Base-by-base conservation (phyloP, 108 stramenopile genomes). In the Discostella pseudostelligera region DNA sequence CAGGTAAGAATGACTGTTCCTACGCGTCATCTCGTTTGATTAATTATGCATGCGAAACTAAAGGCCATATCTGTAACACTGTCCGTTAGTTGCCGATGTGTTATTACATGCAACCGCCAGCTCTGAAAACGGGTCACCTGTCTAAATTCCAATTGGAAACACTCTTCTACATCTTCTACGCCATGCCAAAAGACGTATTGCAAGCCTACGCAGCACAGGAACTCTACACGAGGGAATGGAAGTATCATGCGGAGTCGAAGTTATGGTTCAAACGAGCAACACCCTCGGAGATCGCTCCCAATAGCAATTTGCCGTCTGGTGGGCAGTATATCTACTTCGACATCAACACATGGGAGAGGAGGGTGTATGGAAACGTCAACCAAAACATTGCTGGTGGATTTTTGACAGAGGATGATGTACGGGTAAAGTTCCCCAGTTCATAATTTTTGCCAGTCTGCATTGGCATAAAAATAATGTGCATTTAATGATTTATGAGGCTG, bases 121-220 rank as follows among this genome's bases (percentile, higher is more conserved):
- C 90, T 12, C 72, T 92, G 57, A 93, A 92, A 65, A 89, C 89
- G 22, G 93, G 88, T 36, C 96, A 99, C 67, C 77, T 99, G 55
- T 85, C 90, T 29, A 97, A 97, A 81, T 97, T 97, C 74, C 90
- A 96, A 64, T 83, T 92, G 32, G 98, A 99, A 83, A 99, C 97
- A n/a, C 78, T 99, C 48, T 97, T 99, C 80, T 97, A 99, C 82
- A 96, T 97, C 72, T 99, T 99, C 79, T 99, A 99, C 63, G 94
- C 90, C 42, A 72, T 99, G 62, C 98, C 98, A 56, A 93, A 89
- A 80, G 98, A 99, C 65, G 92, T 88, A 5, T 79, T 97, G 54
- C 98, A 99, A 81, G 96, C 96, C 8, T 95, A 94, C 57, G 88
- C 96, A 42, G 98, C 98, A n/a, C 94, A 97, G 68, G 98, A 99